Conservation (phyloP, 2,329 filamentous ascomycete species). For the Fusarium acutatum region DNA sequence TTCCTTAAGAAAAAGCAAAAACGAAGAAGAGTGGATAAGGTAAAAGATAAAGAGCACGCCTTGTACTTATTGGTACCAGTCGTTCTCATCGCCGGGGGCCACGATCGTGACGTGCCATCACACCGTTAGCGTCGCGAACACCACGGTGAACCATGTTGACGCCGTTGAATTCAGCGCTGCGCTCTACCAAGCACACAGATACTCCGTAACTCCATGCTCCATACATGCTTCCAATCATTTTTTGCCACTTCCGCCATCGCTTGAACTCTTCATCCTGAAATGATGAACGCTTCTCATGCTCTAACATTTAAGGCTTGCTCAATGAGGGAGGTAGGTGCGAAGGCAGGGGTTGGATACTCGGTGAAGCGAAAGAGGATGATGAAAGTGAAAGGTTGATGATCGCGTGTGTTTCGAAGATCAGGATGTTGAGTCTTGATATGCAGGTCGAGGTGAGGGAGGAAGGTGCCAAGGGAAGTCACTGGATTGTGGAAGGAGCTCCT, state of each 20-base stretch:
- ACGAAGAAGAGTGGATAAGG: background rate
- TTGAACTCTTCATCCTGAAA: background rate
- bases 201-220: background rate
- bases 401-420: background rate
- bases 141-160: background rate
- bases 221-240: background rate
- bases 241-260: background rate
- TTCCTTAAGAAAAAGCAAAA: background rate
- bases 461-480: background rate
- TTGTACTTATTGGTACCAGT: background rate
- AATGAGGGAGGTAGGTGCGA: background rate
- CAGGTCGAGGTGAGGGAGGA: background rate
- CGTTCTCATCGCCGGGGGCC: rapidly evolving
- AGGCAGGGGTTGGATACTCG: background rate
- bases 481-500: constrained; percentile 7
- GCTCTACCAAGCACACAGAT: background rate
- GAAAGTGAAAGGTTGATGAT: background rate
- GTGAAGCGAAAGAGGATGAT: constrained; percentile 11
- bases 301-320: rapidly evolving
- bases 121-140: background rate
- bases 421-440: background rate
- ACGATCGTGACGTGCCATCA: background rate
- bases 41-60: too few relatives aligned
- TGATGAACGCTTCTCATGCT: background rate
- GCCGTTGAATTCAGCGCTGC: background rate